These are phyloP conservation scores for Suillus americanus DNA, from an alignment of 768 basidiomycete species.

Conservation along the genomic window DNA sequence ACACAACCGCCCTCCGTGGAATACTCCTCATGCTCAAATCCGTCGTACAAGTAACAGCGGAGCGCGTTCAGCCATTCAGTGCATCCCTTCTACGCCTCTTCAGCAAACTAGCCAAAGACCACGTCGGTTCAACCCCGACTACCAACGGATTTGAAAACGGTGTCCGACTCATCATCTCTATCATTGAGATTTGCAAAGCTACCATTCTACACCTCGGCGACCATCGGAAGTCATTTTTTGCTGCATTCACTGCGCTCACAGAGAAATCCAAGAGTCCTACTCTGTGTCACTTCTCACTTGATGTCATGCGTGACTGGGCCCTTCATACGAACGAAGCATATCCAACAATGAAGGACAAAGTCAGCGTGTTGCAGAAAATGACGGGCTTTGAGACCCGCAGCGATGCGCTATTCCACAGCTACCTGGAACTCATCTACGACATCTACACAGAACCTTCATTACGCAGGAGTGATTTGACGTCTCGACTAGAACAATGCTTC, in stretches of 20 bases:
- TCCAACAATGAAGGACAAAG: constrained; percentile 95
- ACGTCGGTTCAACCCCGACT: constrained; percentile 57
- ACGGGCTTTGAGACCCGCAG: constrained; percentile 74
- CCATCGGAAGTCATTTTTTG: constrained; percentile 78
- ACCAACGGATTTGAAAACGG: constrained; percentile 54
- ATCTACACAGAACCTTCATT: constrained; percentile 88
- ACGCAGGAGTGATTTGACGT: constrained; percentile 90
- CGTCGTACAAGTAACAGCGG: constrained; percentile 75
- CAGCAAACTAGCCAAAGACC: constrained; percentile 84
- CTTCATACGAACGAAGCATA: constrained; percentile 80
- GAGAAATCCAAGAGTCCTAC: constrained; percentile 84
- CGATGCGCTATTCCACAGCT: constrained; percentile 78
- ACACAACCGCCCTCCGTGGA: constrained; percentile 70
- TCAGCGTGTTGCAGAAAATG: constrained; percentile 87
- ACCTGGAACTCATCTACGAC: constrained; percentile 87
- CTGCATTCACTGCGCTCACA: constrained; percentile 73
- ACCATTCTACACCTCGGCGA: constrained; percentile 85
- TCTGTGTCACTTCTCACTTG: constrained; percentile 83
- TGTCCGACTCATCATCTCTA: constrained; percentile 68
- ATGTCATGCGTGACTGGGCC: constrained; percentile 89
- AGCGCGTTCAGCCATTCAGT: constrained; percentile 81
- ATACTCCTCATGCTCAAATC: constrained; percentile 86
- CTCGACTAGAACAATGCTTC: constrained; percentile 90
- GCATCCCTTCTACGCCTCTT: constrained; percentile 78
- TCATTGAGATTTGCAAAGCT: constrained; percentile 83